A percentile compares a stretch with the other conserved stretches of the same genome.
Evolutionary conservation across 192 early-diverging fungal genomes (phyloP).

Genomic region (Phlyctochytrium arcticum): DNA sequence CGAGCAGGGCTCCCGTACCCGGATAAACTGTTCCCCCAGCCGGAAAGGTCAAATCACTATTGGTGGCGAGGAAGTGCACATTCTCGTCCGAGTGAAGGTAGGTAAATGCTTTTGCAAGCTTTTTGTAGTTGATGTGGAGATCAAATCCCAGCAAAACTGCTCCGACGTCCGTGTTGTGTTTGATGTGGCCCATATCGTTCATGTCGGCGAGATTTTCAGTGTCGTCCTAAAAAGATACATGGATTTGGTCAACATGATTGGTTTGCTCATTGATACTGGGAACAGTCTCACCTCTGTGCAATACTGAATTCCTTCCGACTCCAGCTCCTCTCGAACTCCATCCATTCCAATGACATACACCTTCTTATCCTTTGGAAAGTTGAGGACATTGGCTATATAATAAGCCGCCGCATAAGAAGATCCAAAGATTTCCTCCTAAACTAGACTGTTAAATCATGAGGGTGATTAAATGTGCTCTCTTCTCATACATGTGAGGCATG

Average conservation of each 20-base stretch:
- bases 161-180: conserved; percentile 65
- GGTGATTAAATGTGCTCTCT: not conserved
- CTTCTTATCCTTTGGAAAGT: conserved; percentile 82
- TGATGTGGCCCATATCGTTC: conserved; percentile 52
- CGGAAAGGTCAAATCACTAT: conserved; percentile 89
- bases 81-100: conserved; percentile 70
- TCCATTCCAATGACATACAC: conserved; percentile 88
- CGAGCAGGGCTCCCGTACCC: conserved; percentile 78
- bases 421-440: conserved; percentile 85
- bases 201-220: conserved; percentile 44
- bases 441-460: not conserved
- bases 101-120: conserved; percentile 85
- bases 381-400: conserved; percentile 78
- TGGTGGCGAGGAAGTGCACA: conserved; percentile 87
- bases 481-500: conserved; percentile 60
- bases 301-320: conserved; percentile 66
- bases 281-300: conserved; percentile 45
- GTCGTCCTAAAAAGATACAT: conserved; percentile 32
- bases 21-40: conserved; percentile 70
- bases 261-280: not conserved
- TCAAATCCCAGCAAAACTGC: conserved; percentile 95
- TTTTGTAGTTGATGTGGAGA: conserved; percentile 86
- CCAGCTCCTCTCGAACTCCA: conserved; percentile 86
- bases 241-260: not conserved
- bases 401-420: conserved; percentile 90